Conservation (phyloP, 2,329 filamentous ascomycete genomes). For the Rhinocladiella similis region DNA sequence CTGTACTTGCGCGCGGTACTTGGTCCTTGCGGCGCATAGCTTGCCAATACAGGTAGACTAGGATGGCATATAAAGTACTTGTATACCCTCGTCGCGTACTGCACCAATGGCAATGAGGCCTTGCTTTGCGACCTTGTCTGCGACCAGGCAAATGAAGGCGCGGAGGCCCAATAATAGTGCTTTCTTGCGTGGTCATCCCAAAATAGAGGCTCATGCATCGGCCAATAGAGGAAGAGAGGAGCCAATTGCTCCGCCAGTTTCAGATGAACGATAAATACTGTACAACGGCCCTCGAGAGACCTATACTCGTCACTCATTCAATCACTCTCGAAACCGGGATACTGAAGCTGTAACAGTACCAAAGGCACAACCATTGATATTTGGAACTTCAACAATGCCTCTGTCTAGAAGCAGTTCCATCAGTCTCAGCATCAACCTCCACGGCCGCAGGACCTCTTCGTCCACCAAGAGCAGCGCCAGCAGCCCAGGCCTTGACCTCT, state of each 20-base stretch:
- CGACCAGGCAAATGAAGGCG: neutral
- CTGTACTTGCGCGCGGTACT: no score
- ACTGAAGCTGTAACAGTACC: no score
- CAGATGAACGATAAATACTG: neutral
- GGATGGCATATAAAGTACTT: neutral
- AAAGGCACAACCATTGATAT: no score
- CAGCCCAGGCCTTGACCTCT: neutral
- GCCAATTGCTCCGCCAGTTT: neutral
- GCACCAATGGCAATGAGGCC: neutral
- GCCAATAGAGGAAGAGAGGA: neutral
- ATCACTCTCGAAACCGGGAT: no score
- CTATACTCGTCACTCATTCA: neutral
- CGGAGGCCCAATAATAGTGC: neutral
- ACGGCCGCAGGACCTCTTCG: constrained; percentile 5
- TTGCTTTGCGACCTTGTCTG: neutral
- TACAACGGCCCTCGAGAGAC: neutral
- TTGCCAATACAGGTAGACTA: neutral
- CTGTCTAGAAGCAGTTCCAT: neutral
- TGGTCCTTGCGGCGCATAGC: neutral
- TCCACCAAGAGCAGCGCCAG: constrained; percentile 6
- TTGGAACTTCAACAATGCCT: neutral
- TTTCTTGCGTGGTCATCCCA: neutral
- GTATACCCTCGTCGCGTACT: neutral
- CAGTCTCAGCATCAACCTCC: constrained; percentile 1
- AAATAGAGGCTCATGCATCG: neutral